Evolutionary conservation across 306 rosid genomes (phyloP).

Genomic region (Inga leiocalycina): DNA sequence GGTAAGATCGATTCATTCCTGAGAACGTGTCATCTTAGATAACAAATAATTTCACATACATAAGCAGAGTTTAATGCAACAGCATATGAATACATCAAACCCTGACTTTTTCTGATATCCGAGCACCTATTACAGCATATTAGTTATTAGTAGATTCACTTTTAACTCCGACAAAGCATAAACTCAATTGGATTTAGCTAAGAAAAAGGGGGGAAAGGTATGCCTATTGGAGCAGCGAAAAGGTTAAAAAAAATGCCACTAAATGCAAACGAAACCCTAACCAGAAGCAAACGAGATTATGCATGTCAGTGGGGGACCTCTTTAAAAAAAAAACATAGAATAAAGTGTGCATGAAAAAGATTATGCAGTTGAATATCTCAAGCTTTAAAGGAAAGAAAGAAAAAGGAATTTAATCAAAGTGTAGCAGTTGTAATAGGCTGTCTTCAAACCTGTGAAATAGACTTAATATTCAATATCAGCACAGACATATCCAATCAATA

Average conservation of each 20-base stretch:
- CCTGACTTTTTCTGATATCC: background rate
- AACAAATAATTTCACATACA: background rate
- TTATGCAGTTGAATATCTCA: slow-evolving; percentile 16
- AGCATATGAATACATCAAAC: background rate
- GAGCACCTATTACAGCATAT: background rate
- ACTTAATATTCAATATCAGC: slow-evolving; percentile 23
- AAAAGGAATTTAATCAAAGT: slow-evolving; percentile 26
- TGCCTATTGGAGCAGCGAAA: background rate
- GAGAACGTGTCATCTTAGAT: background rate
- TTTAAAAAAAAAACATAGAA: slow-evolving; percentile 14
- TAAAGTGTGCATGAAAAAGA: slow-evolving; percentile 21
- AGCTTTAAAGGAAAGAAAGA: slow-evolving; percentile 26
- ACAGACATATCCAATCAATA: slow-evolving; percentile 43
- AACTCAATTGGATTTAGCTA: background rate
- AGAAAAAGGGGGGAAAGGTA: no score
- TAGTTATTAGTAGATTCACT: no score
- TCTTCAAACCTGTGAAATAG: slow-evolving; percentile 30
- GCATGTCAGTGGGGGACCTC: slow-evolving; percentile 27
- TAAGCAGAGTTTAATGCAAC: background rate
- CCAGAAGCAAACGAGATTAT: slow-evolving; percentile 28
- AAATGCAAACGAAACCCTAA: slow-evolving; percentile 25
- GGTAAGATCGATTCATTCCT: background rate
- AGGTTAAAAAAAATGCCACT: background rate
- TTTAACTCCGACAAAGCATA: background rate
- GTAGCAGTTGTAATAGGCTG: slow-evolving; percentile 32